Evolutionary conservation across 31 red algal species (phyloP), one percentile per base, ranked within the genome.

Genomic region (Endocladia muricata): DNA sequence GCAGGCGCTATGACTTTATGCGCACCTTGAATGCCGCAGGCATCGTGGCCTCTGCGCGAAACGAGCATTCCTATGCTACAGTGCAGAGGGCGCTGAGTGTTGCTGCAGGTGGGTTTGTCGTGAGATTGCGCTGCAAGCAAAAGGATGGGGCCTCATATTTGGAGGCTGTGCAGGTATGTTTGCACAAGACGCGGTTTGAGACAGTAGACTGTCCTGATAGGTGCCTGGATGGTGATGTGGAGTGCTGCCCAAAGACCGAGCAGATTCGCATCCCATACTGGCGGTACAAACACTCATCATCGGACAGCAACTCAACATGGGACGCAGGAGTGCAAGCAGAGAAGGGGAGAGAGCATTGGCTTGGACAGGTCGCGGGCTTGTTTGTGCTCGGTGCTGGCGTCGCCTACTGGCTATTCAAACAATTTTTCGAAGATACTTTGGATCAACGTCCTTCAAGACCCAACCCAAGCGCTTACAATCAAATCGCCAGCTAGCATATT

Each of bases 241-340:
- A 36, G 17, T 86, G 82, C 61, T 86, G 82, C 57, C 22, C 28
- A 21, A 23, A 32, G 41, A 2, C 6, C 42, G 41, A 69, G 1
- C 70, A 40, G 39, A 76, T 86, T 60, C 61, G 34, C 32, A 86
- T 86, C 68, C 82, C 82, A 32, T 86, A 77, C 68, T 86, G 82
- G 82, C 30, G 72, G 36, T 73, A 61, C 44, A 44, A 54, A 3
- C 33, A 32, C 33, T 33, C 61, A 4, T 4, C 23, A 21, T 9
- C 51, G 6, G 55, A 43, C 22, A 30, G 23, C 54, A 37, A 61
- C 60, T 30, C 47, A 4, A 22, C 35, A 9, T 23, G 19, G 7
- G 47, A 35, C 29, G 38, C 55, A 17, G 58, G 31, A 3, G 74
- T 22, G 25, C 23, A 44, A 36, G 32, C 19, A 19, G 15, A 19